These are phyloP conservation scores for Fusarium decemcellulare DNA, from an alignment of 2,329 filamentous ascomycete genomes.

Conservation along the genomic window DNA sequence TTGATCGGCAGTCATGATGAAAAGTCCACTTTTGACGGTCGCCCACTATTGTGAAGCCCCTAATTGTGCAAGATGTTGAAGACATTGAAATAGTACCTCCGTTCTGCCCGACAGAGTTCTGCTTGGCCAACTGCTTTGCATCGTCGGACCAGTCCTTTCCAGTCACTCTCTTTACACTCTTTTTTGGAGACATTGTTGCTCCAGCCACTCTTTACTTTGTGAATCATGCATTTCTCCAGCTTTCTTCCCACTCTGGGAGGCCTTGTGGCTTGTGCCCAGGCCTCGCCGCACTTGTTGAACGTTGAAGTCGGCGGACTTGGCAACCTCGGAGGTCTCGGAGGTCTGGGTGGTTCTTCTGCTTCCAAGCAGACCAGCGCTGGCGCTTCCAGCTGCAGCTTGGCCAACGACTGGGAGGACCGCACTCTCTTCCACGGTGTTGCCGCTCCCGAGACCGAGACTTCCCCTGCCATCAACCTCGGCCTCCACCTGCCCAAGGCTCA, in stretches of 20 bases:
- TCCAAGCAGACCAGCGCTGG: background rate
- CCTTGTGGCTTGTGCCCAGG: constrained; percentile 36
- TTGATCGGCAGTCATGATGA: too few relatives aligned
- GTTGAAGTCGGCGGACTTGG: constrained; percentile 5
- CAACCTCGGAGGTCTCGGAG: background rate
- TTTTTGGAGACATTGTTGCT: constrained; percentile 36
- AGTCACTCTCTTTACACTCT: constrained; percentile 34
- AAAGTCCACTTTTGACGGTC: too few relatives aligned
- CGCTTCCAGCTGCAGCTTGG: constrained; percentile 23
- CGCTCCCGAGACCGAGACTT: constrained; percentile 30
- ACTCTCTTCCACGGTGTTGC: constrained; percentile 36
- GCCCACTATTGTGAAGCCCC: too few relatives aligned
- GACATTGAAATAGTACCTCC: too few relatives aligned
- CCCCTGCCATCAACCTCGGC: constrained; percentile 39
- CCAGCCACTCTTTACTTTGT: constrained; percentile 41
- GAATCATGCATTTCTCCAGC: constrained; percentile 32
- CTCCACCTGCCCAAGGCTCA: constrained; percentile 52
- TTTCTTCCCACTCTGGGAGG: constrained; percentile 33
- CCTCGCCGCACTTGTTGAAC: constrained; percentile 36
- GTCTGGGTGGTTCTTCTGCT: background rate
- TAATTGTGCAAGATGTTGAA: too few relatives aligned
- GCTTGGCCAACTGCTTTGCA: too few relatives aligned
- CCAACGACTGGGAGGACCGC: constrained; percentile 33
- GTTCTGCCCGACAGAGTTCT: too few relatives aligned
- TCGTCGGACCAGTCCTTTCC: constrained; percentile 7